These are phyloP conservation scores for Persicaria tinctoria DNA, from an alignment of 148 eudicot species.

Conservation along the genomic window DNA sequence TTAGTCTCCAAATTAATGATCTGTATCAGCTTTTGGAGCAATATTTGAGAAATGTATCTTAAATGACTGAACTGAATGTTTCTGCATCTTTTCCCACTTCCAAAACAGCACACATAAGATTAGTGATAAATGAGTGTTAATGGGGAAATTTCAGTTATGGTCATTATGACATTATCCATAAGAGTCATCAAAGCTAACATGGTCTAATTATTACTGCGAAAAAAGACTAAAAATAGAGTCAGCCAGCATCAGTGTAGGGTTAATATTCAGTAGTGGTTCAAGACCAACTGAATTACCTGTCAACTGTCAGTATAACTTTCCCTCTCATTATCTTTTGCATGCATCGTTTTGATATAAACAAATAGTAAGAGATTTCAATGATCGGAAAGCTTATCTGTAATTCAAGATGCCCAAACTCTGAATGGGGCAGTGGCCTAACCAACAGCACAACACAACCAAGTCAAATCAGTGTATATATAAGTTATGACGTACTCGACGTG, in stretches of 20 bases:
- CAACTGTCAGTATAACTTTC: neutral
- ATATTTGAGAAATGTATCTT: neutral
- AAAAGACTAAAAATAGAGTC: neutral
- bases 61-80: neutral
- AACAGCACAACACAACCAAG: neutral
- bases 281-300: neutral
- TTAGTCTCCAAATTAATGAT: neutral
- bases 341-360: neutral
- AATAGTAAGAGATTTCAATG: neutral
- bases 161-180: neutral
- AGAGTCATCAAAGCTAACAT: neutral
- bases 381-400: too few species aligned
- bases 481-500: too few species aligned
- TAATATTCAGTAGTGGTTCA: neutral
- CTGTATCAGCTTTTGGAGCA: neutral
- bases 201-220: neutral
- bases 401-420: neutral
- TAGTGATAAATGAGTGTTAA: neutral
- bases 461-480: too few species aligned
- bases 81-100: neutral
- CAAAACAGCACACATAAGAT: neutral
- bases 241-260: neutral
- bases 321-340: neutral
- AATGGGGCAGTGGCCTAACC: neutral
- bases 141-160: neutral